These are phyloP conservation scores for Rhodotorula sp. DNA, from an alignment of 1,284 basidiomycete genomes.

Conservation along the genomic window DNA sequence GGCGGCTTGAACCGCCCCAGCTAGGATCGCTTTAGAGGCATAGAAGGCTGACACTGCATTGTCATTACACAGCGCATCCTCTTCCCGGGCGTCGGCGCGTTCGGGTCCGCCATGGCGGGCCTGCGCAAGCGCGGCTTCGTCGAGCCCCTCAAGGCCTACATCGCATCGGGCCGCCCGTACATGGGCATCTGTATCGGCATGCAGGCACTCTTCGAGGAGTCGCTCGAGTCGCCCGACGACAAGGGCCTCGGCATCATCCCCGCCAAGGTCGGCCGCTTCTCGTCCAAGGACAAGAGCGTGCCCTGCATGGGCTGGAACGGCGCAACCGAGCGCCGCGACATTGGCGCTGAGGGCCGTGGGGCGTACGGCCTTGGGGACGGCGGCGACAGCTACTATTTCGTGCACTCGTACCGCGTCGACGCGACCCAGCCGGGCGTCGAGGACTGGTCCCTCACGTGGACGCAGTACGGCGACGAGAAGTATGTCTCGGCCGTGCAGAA, in stretches of 20 bases:
- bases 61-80: constrained; percentile 71
- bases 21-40: too few relatives aligned
- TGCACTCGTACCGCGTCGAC: constrained; percentile 88
- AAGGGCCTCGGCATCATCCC: constrained; percentile 74
- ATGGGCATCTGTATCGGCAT: constrained; percentile 91
- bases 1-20: neutral
- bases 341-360: constrained; percentile 51
- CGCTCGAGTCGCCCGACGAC: constrained; percentile 67
- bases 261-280: constrained; percentile 67
- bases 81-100: constrained; percentile 98
- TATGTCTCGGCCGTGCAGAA: constrained; percentile 84
- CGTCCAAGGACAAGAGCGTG: constrained; percentile 72
- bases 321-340: constrained; percentile 53
- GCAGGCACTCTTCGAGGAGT: constrained; percentile 89
- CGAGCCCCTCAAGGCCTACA: constrained; percentile 79
- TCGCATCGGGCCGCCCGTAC: constrained; percentile 86
- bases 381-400: constrained; percentile 82
- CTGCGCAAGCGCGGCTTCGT: constrained; percentile 73
- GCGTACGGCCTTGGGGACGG: constrained; percentile 54
- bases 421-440: constrained; percentile 61
- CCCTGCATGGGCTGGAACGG: constrained; percentile 99
- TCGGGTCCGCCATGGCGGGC: constrained; percentile 81
- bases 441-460: constrained; percentile 79
- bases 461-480: constrained; percentile 91
- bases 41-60: neutral